Evolutionary conservation across 192 early-diverging fungal species (phyloP).

Genomic region (Dissophora globulifera): DNA sequence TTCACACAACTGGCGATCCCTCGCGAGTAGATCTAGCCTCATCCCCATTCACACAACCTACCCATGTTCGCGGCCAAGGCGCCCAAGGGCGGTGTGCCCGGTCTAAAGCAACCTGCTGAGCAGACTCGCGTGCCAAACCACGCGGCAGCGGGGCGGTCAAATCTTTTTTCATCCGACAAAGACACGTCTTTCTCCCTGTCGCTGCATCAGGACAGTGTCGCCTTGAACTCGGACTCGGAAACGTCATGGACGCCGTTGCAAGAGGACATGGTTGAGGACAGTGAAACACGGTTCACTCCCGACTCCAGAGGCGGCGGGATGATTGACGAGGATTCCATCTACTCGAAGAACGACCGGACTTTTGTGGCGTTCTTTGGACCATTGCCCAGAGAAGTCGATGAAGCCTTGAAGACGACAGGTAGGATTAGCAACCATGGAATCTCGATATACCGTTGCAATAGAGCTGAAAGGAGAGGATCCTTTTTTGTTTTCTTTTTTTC

Average conservation of each 20-base stretch:
- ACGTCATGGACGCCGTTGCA: conserved; percentile 11
- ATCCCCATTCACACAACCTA: neutral
- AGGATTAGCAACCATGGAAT: too few relatives aligned
- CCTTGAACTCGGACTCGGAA: conserved; percentile 4
- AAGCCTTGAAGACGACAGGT: conserved; percentile 41
- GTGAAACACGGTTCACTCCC: neutral
- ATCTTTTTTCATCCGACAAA: too few relatives aligned
- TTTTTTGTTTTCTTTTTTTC: too few relatives aligned
- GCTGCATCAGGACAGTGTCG: neutral
- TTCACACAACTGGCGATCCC: too few relatives aligned
- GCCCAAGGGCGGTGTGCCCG: conserved; percentile 9
- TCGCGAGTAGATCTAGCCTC: too few relatives aligned
- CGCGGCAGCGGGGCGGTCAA: too few relatives aligned
- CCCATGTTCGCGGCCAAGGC: conserved; percentile 46
- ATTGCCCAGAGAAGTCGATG: conserved; percentile 42
- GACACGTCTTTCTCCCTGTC: neutral
- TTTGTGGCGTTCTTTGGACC: conserved; percentile 48
- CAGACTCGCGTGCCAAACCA: neutral
- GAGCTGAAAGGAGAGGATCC: too few relatives aligned
- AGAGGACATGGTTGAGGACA: neutral
- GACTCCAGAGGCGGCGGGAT: neutral
- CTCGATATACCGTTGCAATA: too few relatives aligned
- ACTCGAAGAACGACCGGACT: conserved; percentile 38
- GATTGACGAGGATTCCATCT: conserved; percentile 47
- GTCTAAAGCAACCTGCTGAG: conserved; percentile 1